These are phyloP conservation scores for Stentor coeruleus DNA, from an alignment of 73 alveolate species.

Conservation along the genomic window DNA sequence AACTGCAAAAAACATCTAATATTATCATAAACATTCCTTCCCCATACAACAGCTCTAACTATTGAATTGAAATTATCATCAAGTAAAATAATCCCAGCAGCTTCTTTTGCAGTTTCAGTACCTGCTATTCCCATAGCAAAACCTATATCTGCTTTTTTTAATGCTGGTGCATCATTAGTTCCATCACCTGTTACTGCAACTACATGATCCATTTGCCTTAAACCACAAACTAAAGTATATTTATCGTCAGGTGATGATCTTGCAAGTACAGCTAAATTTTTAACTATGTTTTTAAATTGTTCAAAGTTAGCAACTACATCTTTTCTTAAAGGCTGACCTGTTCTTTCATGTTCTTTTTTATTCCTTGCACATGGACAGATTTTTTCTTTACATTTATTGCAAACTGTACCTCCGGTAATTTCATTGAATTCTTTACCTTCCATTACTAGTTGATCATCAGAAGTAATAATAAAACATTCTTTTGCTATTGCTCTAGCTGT, in stretches of 20 bases:
- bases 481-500: constrained; percentile 92
- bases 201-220: constrained; percentile 66
- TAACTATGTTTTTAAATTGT: constrained; percentile 42
- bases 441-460: constrained; percentile 33
- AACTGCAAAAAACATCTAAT: constrained; percentile 87
- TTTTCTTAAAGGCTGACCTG: constrained; percentile 42
- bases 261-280: constrained; percentile 76
- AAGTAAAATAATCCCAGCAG: constrained; percentile 92
- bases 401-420: constrained; percentile 55
- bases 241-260: constrained; percentile 86
- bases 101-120: constrained; percentile 98
- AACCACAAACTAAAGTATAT: constrained; percentile 79
- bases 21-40: constrained; percentile 89
- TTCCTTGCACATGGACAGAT: constrained; percentile 40
- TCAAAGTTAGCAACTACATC: constrained; percentile 62
- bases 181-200: constrained; percentile 95
- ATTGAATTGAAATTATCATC: constrained; percentile 95
- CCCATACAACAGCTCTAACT: constrained; percentile 92
- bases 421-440: constrained; percentile 62
- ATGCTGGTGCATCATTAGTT: constrained; percentile 91
- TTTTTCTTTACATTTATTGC: constrained; percentile 59
- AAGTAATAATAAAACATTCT: constrained; percentile 84
- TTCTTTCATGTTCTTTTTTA: constrained; percentile 47
- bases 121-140: constrained; percentile 97
- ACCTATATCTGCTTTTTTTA: constrained; percentile 89